These are phyloP conservation scores for Candolleomyces aberdarensis DNA, from an alignment of 768 basidiomycete species.

Conservation along the genomic window DNA sequence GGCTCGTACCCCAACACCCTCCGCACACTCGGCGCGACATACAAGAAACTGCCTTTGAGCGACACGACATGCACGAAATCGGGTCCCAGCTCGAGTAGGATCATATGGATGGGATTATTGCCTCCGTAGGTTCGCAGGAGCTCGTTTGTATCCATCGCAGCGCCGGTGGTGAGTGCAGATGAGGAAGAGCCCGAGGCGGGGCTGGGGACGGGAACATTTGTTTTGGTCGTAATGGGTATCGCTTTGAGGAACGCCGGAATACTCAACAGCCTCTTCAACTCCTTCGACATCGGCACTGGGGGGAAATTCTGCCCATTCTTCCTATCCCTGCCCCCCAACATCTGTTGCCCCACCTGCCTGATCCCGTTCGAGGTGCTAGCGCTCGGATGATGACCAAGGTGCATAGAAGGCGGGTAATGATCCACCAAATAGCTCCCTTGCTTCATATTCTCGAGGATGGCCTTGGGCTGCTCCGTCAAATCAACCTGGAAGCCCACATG, in stretches of 20 bases:
- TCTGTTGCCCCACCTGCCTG: neutral
- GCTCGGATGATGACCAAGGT: neutral
- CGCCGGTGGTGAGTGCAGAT: neutral
- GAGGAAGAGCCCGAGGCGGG: conserved; percentile 21
- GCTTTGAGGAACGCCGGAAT: conserved; percentile 47
- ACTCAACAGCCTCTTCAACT: conserved; percentile 46
- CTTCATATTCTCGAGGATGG: conserved; percentile 73
- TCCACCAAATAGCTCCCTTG: conserved; percentile 78
- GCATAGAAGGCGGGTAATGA: conserved; percentile 27
- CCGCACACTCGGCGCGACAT: conserved; percentile 80
- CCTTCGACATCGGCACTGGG: conserved; percentile 45
- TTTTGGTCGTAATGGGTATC: conserved; percentile 40
- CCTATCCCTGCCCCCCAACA: neutral
- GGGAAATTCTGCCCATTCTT: conserved; percentile 23
- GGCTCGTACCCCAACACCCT: conserved; percentile 85
- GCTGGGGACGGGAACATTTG: conserved; percentile 19
- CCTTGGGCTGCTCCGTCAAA: conserved; percentile 80
- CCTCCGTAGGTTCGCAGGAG: conserved; percentile 20
- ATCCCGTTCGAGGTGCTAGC: neutral
- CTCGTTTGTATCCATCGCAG: neutral
- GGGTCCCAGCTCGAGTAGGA: conserved; percentile 59
- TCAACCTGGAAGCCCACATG: conserved; percentile 97
- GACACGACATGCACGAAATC: conserved; percentile 92
- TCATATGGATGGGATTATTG: conserved; percentile 49
- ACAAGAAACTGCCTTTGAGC: conserved; percentile 89